Evolutionary conservation across 768 basidiomycete species (phyloP).

Genomic region (Podaxis sp.): DNA sequence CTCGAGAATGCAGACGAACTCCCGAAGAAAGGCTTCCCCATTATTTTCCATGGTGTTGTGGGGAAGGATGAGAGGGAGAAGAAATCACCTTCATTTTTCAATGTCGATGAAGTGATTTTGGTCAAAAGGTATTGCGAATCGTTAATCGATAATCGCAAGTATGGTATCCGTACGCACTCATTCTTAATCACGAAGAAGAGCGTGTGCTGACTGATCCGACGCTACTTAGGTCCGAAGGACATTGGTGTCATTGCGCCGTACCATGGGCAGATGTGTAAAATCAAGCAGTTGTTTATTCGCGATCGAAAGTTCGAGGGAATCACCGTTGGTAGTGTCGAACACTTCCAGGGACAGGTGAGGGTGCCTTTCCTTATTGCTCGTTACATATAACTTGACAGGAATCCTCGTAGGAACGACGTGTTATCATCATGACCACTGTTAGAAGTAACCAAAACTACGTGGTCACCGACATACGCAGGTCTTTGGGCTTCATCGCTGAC

Average conservation of each 20-base stretch:
- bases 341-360: conserved; percentile 64
- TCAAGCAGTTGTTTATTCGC: conserved; percentile 34
- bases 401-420: conserved; percentile 44
- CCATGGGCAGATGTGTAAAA: conserved; percentile 57
- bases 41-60: conserved; percentile 55
- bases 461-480: conserved; percentile 47
- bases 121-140: conserved; percentile 46
- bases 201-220: background rate
- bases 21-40: conserved; percentile 44
- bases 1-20: conserved; percentile 36
- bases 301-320: conserved; percentile 34
- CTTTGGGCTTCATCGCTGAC: conserved; percentile 57
- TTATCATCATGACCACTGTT: conserved; percentile 60
- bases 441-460: conserved; percentile 51
- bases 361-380: conserved; percentile 9
- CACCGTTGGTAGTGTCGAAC: conserved; percentile 67
- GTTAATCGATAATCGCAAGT: conserved; percentile 34
- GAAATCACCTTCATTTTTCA: conserved; percentile 64
- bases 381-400: conserved; percentile 4
- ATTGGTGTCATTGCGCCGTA: conserved; percentile 75
- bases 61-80: conserved; percentile 56
- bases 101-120: conserved; percentile 48
- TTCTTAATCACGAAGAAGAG: background rate
- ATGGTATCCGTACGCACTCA: conserved; percentile 36
- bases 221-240: conserved; percentile 30